Percentiles rank a stretch among this genome's conserved stretches.
These are phyloP conservation scores for Globisporangium recalcitrans DNA, from an alignment of 352 stramenopile genomes.

Conservation along the genomic window DNA sequence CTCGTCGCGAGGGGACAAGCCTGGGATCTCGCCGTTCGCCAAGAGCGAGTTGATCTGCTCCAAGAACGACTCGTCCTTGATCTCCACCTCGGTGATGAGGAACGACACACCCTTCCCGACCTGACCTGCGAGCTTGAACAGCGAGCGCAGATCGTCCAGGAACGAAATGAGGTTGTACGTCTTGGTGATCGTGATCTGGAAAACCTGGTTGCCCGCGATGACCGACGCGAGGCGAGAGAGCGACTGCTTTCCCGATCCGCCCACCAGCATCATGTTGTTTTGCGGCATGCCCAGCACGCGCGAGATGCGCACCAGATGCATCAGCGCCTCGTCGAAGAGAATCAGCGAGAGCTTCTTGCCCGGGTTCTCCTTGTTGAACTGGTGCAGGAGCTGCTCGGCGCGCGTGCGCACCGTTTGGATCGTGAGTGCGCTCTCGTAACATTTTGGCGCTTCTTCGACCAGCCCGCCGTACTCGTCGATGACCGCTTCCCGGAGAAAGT, in stretches of 20 bases:
- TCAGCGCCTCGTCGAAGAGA: constrained; percentile 88
- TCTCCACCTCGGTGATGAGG: constrained; percentile 84
- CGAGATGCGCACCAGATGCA: constrained; percentile 81
- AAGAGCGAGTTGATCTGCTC: constrained; percentile 88
- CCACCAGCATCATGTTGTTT: constrained; percentile 89
- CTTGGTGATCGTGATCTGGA: constrained; percentile 88
- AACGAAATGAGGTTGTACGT: constrained; percentile 81
- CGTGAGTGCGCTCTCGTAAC: constrained; percentile 68
- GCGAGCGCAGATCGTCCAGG: constrained; percentile 76
- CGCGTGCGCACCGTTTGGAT: constrained; percentile 43
- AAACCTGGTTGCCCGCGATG: constrained; percentile 68
- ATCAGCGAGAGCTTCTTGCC: constrained; percentile 70
- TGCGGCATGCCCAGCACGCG: constrained; percentile 74
- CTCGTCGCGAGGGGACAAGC: constrained; percentile 88
- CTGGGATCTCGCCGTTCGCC: constrained; percentile 79
- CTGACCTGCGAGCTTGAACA: constrained; percentile 85
- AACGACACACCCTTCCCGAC: constrained; percentile 78
- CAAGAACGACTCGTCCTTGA: constrained; percentile 89
- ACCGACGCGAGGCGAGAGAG: constrained; percentile 74
- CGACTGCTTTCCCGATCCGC: constrained; percentile 86
- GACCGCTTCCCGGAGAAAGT: constrained; percentile 80
- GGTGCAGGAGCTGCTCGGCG: constrained; percentile 54
- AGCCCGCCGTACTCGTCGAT: constrained; percentile 82
- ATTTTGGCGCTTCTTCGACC: constrained; percentile 69
- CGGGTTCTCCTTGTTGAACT: constrained; percentile 85